Conservation (phyloP, 805 yeast species). For the Candida easanensis region DNA sequence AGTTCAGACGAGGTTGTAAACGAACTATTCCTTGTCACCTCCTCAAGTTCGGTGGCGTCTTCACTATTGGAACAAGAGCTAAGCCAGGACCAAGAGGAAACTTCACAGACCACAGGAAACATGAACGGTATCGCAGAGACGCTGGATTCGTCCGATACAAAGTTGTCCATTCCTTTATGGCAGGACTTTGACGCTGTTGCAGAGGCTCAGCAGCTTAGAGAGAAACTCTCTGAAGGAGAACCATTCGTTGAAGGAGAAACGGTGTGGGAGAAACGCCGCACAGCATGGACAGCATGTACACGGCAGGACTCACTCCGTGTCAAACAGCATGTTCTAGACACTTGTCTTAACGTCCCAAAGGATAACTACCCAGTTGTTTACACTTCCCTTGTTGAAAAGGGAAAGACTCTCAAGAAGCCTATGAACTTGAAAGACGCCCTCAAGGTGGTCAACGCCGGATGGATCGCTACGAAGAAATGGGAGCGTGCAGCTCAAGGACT, state of each 20-base stretch:
- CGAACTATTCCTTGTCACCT: constrained; percentile 44
- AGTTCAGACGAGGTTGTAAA: constrained; percentile 48
- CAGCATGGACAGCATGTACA: constrained; percentile 58
- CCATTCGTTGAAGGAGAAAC: constrained; percentile 52
- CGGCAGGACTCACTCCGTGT: constrained; percentile 19
- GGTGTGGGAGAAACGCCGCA: constrained; percentile 69
- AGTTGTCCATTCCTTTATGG: constrained; percentile 10
- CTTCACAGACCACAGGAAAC: constrained; percentile 9
- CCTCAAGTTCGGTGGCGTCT: constrained; percentile 31
- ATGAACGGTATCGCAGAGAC: constrained; percentile 23
- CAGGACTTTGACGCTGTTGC: constrained; percentile 30
- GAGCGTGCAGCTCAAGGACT: constrained; percentile 44
- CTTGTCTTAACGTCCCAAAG: constrained; percentile 35
- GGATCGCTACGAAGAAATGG: constrained; percentile 81
- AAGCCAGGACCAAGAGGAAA: constrained; percentile 11
- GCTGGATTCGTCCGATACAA: constrained; percentile 13
- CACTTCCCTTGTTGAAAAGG: constrained; percentile 64
- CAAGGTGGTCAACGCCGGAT: constrained; percentile 74
- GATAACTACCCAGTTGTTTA: constrained; percentile 63
- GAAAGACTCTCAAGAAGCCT: constrained; percentile 62
- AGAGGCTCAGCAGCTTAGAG: constrained; percentile 24
- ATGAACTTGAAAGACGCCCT: constrained; percentile 73
- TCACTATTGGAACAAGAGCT: constrained; percentile 27
- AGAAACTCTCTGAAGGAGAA: constrained; percentile 12
- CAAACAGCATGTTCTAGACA: constrained; percentile 23